These are phyloP conservation scores for Rhizopus delemar DNA, from an alignment of 371 early-diverging fungal species.

Conservation along the genomic window DNA sequence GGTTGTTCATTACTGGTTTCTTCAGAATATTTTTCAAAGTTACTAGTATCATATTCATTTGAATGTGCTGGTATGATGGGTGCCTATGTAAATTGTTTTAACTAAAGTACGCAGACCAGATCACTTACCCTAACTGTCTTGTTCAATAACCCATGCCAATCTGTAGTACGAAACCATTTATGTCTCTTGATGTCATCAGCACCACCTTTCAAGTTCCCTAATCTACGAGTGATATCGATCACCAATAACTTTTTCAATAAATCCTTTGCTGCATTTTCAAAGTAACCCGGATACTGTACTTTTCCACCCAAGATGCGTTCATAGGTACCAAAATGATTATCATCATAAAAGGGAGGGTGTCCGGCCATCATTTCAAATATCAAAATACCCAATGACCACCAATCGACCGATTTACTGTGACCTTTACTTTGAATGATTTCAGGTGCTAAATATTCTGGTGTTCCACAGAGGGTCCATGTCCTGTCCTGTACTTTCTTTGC, in stretches of 20 bases:
- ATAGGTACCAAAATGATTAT: constrained; percentile 86
- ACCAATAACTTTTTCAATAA: constrained; percentile 76
- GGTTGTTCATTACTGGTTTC: constrained; percentile 39
- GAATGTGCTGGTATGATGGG: constrained; percentile 64
- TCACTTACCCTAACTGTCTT: constrained; percentile 57
- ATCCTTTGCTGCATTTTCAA: constrained; percentile 78
- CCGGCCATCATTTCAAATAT: constrained; percentile 96
- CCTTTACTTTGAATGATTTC: constrained; percentile 98
- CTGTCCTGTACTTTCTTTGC: constrained; percentile 83
- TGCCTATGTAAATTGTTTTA: constrained; percentile 28
- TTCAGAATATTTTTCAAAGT: constrained; percentile 69
- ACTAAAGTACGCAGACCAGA: constrained; percentile 40
- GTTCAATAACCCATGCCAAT: constrained; percentile 79
- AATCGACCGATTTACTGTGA: constrained; percentile 96
- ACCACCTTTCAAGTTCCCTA: constrained; percentile 64
- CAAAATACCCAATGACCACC: constrained; percentile 98
- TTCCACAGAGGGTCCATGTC: constrained; percentile 97
- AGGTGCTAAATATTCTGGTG: constrained; percentile 98
- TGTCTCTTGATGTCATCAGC: constrained; percentile 76
- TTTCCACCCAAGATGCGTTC: constrained; percentile 79
- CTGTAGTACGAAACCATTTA: constrained; percentile 83
- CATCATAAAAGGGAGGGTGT: constrained; percentile 96
- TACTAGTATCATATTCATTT: constrained; percentile 67
- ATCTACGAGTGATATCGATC: constrained; percentile 74
- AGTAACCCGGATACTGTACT: constrained; percentile 73